Base-by-base conservation (phyloP, 2,329 filamentous ascomycete species). In the Aspergillus costaricaensis region DNA sequence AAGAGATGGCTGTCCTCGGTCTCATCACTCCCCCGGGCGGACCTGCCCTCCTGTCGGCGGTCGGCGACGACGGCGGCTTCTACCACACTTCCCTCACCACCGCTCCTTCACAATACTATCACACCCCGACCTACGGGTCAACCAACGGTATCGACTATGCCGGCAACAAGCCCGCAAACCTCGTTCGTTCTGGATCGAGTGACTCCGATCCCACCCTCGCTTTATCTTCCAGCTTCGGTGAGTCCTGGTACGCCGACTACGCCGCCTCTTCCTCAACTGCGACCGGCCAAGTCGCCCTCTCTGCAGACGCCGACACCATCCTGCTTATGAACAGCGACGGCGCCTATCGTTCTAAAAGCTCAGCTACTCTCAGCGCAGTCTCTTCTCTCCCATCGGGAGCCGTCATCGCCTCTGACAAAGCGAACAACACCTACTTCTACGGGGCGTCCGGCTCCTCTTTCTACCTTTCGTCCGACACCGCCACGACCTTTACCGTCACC, bases 381-480 rank as follows among this genome's bases (percentile, higher is more conserved):
- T 76, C 79, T 0, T 74, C 76, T 43, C 70, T 85, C 0, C 78
- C 82, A 1, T 73, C 77, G 0, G 75, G 75, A 8, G 80, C 83
- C 0, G 74, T 80, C 5, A 80, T 87, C 54, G 84, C 83, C 5
- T 80, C 82, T 8, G 85, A 87, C 68, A 85, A 84, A 72, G 76
- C 79, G 53, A 78, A 83, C 49, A 81, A 80, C 52, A 79, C 78
- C 10, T 76, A 80, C 56, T 86, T 86, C 67, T 86, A 86, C 67
- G 83, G 74, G 15, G 82, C 75, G 0, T 80, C 79, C 0, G 77
- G 74, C 0, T 72, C 76, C 0, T 73, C 66, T 3, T 82, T 86
- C 65, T 86, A 85, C 64, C 77, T 83, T 14, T 86, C 83, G 14
- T 80, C 76, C 8, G 72, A 86, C 67, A 74, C 72, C 0, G 84